Conservation (phyloP, 768 basidiomycete species). For the Trametes maxima region DNA sequence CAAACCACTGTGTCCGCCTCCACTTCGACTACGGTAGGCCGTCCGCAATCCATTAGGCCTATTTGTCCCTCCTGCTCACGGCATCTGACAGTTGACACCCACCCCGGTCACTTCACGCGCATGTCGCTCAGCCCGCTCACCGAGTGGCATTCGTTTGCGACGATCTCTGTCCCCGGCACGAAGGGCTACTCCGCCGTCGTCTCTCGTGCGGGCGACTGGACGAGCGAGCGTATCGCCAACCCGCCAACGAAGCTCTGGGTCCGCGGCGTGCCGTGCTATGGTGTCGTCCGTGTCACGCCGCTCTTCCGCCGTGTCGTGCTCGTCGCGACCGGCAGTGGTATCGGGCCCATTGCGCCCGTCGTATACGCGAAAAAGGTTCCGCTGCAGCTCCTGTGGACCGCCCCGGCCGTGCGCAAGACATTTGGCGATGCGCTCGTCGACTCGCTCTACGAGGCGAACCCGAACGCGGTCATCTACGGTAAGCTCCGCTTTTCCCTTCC, state of each 20-base stretch:
- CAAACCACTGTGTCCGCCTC: constrained; percentile 54
- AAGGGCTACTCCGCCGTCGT: constrained; percentile 29
- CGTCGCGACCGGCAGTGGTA: constrained; percentile 58
- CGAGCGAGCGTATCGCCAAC: constrained; percentile 47
- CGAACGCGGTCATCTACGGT: constrained; percentile 58
- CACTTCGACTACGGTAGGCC: constrained; percentile 55
- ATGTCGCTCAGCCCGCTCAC: constrained; percentile 45
- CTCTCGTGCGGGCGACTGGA: constrained; percentile 59
- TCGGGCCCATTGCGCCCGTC: constrained; percentile 56
- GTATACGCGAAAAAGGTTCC: constrained; percentile 51
- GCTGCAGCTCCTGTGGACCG: constrained; percentile 57
- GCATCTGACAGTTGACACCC: constrained; percentile 28
- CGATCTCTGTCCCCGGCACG: constrained; percentile 42
- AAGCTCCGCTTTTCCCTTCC: constrained; percentile 12
- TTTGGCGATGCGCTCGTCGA: constrained; percentile 61
- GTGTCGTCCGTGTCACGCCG: constrained; percentile 53
- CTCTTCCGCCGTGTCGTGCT: constrained; percentile 54
- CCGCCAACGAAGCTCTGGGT: constrained; percentile 59
- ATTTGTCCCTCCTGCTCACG: constrained; percentile 15
- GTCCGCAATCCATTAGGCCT: background rate
- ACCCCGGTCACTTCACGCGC: constrained; percentile 36
- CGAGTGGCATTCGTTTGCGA: constrained; percentile 61
- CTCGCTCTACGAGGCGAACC: constrained; percentile 48
- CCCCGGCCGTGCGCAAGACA: constrained; percentile 57
- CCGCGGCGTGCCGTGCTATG: constrained; percentile 54